phyloP scores from a whole-genome alignment of 202 grass and related monocot genomes.

The Carex arenaria region DNA sequence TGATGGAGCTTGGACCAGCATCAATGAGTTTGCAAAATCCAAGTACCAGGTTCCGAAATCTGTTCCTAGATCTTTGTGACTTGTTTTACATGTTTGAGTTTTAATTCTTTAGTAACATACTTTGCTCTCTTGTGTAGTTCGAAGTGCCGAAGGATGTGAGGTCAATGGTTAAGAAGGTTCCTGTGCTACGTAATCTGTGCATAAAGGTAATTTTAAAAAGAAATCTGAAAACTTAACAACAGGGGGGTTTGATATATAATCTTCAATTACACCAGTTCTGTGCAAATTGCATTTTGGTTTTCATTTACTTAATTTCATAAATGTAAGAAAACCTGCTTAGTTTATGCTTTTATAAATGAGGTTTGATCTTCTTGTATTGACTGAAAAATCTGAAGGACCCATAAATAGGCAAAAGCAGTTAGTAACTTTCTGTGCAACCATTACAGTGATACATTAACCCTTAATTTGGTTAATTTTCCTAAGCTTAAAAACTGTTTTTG shows the following conservation, averaged over 20 bases:
- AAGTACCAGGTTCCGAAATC: constrained; percentile 75
- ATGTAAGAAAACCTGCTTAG: neutral
- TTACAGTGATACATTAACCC: neutral
- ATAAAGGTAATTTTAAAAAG: constrained; percentile 50
- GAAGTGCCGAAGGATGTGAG: constrained; percentile 68
- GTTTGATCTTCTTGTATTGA: constrained; percentile 1
- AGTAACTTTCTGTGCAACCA: neutral
- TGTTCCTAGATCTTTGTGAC: neutral
- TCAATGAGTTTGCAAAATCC: constrained; percentile 70
- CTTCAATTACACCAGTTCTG: neutral
- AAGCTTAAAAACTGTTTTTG: neutral
- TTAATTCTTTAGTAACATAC: constrained; percentile 16
- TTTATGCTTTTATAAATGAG: neutral
- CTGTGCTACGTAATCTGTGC: constrained; percentile 88
- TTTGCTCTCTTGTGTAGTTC: constrained; percentile 47
- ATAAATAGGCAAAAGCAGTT: neutral
- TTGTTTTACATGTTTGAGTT: neutral
- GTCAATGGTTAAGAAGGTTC: constrained; percentile 47
- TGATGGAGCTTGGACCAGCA: constrained; percentile 61
- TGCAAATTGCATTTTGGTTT: neutral
- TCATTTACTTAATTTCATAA: neutral
- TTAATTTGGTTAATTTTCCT: neutral
- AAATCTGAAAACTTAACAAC: neutral
- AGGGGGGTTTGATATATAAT: neutral
- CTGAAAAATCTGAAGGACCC: neutral